Conservation (phyloP, 1,139 yeast species). For the Geotrichum histeridarum region DNA sequence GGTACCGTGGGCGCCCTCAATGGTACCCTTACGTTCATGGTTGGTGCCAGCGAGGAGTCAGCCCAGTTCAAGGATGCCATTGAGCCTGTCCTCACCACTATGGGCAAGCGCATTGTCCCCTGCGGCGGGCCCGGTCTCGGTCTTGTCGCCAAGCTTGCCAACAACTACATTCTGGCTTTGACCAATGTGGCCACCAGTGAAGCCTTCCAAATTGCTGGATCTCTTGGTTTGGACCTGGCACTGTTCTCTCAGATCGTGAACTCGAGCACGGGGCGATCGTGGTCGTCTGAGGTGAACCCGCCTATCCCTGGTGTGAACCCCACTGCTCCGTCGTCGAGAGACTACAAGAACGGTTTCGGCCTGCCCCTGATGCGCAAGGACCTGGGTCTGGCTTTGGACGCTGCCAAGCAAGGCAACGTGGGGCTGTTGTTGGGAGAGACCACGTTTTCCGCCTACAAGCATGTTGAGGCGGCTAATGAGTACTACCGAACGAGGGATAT, state of each 20-base stretch:
- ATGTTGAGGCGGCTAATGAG: conserved; percentile 31
- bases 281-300: conserved; percentile 59
- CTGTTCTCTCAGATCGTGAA: conserved; percentile 51
- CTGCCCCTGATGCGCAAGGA: conserved; percentile 54
- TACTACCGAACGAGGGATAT: conserved; percentile 32
- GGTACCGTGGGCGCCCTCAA: conserved; percentile 58
- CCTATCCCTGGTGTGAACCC: conserved; percentile 54
- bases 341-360: conserved; percentile 52
- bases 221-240: conserved; percentile 49
- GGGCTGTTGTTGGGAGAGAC: conserved; percentile 30
- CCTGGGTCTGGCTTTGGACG: conserved; percentile 50
- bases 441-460: conserved; percentile 32
- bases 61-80: conserved; percentile 31
- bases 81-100: conserved; percentile 41
- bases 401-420: conserved; percentile 38
- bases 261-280: conserved; percentile 55
- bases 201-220: conserved; percentile 54
- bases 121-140: conserved; percentile 57
- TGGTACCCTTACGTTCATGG: conserved; percentile 55
- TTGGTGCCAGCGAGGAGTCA: conserved; percentile 35
- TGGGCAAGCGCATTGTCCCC: conserved; percentile 53
- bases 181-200: conserved; percentile 59
- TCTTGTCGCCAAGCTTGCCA: conserved; percentile 55
- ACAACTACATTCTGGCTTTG: conserved; percentile 54
- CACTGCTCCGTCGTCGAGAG: conserved; percentile 45